Conservation (phyloP, 2,329 filamentous ascomycete species). For the Botryosphaeria dothidea region DNA sequence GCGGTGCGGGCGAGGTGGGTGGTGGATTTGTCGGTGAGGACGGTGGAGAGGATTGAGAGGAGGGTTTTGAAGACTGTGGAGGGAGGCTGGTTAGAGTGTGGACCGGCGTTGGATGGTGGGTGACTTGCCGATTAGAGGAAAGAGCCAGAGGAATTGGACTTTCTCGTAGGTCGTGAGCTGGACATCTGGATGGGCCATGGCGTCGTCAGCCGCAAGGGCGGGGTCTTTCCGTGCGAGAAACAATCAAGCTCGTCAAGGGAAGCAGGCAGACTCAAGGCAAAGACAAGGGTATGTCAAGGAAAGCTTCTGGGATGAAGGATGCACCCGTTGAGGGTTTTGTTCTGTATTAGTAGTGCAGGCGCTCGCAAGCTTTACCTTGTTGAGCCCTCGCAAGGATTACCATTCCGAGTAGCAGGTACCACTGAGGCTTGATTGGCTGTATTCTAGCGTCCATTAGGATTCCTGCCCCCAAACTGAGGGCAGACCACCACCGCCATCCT, state of each 20-base stretch:
- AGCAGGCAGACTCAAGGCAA: not conserved
- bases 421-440: not conserved
- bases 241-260: not conserved
- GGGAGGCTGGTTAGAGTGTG: not conserved
- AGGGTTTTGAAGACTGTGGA: slow-evolving; percentile 11
- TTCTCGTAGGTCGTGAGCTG: not conserved
- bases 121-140: not conserved
- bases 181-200: not conserved
- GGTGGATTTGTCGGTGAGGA: slow-evolving; percentile 23
- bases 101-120: not conserved
- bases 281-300: no score
- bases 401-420: not conserved
- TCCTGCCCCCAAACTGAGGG: not conserved
- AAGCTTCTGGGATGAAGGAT: no score
- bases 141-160: not conserved
- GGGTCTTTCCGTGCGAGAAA: not conserved
- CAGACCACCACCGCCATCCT: not conserved
- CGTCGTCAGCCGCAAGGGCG: no score
- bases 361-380: not conserved
- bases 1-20: slow-evolving; percentile 32
- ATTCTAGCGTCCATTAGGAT: not conserved
- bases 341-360: not conserved
- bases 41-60: slow-evolving; percentile 28
- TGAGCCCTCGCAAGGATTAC: not conserved
- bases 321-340: no score